phyloP scores from a whole-genome alignment of 441 rosid genomes.

The Flueggea neowawraea region DNA sequence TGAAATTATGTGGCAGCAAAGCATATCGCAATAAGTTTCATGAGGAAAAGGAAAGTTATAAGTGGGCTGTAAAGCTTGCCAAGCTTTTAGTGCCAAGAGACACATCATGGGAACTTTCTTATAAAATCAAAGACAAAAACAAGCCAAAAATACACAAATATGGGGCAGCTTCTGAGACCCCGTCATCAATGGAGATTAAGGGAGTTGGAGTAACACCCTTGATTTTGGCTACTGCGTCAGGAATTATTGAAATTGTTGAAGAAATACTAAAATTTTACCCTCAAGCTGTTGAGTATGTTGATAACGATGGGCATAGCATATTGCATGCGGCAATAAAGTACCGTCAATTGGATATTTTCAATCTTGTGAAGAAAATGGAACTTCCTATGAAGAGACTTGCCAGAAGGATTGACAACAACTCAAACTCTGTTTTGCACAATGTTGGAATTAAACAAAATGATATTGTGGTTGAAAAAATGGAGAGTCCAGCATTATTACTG shows the following conservation, averaged over 20 bases:
- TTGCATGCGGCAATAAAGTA: constrained; percentile 18
- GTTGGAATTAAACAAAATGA: constrained; percentile 11
- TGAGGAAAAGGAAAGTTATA: constrained; percentile 11
- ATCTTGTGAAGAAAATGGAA: background rate
- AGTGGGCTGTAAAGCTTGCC: constrained; percentile 1
- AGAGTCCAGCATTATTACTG: constrained; percentile 23
- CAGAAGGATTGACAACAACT: constrained; percentile 6
- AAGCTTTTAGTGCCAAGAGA: constrained; percentile 2
- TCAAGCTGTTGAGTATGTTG: constrained; percentile 16
- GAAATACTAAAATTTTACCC: constrained; percentile 12
- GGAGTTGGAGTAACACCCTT: constrained; percentile 2
- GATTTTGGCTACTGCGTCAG: constrained; percentile 15
- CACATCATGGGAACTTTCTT: constrained; percentile 12
- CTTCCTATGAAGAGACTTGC: constrained; percentile 10
- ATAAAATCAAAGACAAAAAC: background rate
- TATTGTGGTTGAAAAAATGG: constrained; percentile 1
- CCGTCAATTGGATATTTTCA: constrained; percentile 11
- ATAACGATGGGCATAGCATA: constrained; percentile 11
- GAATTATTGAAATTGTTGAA: constrained; percentile 22
- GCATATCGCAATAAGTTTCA: background rate
- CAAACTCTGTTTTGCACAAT: constrained; percentile 23
- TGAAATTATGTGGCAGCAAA: background rate
- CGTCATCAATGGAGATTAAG: background rate
- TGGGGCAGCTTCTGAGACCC: background rate
- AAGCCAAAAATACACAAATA: background rate